Conservation (phyloP, 257 asterid genomes). For the Catharanthus roseus region DNA sequence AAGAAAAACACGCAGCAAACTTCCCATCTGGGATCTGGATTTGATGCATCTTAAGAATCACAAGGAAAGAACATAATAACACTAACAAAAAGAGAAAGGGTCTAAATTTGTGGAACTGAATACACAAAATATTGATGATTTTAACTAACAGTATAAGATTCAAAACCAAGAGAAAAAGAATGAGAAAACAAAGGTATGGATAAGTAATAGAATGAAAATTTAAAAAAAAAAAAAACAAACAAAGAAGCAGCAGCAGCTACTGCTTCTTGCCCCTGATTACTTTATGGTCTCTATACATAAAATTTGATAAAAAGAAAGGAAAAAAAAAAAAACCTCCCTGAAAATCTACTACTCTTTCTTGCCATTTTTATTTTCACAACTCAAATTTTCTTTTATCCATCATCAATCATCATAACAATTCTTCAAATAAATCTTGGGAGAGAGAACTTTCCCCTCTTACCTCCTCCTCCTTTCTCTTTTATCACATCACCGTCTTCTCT, state of each 20-base stretch:
- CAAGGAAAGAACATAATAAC: too few species aligned
- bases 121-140: conserved; percentile 26
- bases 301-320: conserved; percentile 10
- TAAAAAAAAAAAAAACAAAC: conserved; percentile 33
- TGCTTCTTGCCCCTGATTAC: conserved; percentile 13
- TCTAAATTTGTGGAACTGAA: conserved; percentile 20
- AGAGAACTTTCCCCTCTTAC: conserved; percentile 27
- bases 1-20: too few species aligned
- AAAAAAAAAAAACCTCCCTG: conserved; percentile 4
- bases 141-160: conserved; percentile 27
- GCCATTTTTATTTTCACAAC: conserved; percentile 50
- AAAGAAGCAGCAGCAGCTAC: conserved; percentile 32
- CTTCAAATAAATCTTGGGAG: conserved; percentile 25
- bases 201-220: conserved; percentile 5
- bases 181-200: conserved; percentile 16
- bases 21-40: too few species aligned
- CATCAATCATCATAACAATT: conserved; percentile 28
- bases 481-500: conserved; percentile 22
- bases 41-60: too few species aligned
- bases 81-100: too few species aligned
- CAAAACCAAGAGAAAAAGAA: conserved; percentile 11
- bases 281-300: conserved; percentile 26
- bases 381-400: conserved; percentile 20
- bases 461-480: conserved; percentile 24
- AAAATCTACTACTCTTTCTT: conserved; percentile 19